A percentile compares a stretch with the other conserved stretches of the same genome.
Conservation (phyloP, 768 basidiomycete species). For the Podaxis rugospora region DNA sequence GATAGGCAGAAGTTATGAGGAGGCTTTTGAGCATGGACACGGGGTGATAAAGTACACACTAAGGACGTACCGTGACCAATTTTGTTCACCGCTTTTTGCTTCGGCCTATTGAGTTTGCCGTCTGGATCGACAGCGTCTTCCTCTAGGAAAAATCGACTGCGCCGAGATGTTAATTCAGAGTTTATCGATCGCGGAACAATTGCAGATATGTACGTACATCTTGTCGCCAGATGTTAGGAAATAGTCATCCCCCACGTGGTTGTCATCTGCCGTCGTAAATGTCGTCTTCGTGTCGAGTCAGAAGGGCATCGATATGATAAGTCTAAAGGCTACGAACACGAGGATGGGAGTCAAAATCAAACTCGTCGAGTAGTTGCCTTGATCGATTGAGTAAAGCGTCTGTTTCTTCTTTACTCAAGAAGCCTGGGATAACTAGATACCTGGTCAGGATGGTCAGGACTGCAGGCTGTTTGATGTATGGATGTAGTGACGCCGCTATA, state of each 20-base stretch:
- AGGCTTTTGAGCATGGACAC: neutral
- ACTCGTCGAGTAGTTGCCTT: conserved; percentile 72
- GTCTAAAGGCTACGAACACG: conserved; percentile 42
- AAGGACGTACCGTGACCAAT: conserved; percentile 72
- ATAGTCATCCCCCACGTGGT: conserved; percentile 89
- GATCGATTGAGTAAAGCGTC: conserved; percentile 63
- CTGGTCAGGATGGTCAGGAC: conserved; percentile 30
- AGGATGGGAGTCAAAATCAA: conserved; percentile 76
- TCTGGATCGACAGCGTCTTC: conserved; percentile 71
- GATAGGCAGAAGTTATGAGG: neutral
- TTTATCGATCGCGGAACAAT: neutral
- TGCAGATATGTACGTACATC: conserved; percentile 40
- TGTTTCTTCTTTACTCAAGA: conserved; percentile 59
- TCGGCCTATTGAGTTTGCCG: conserved; percentile 68
- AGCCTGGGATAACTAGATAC: conserved; percentile 74
- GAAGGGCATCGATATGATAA: neutral
- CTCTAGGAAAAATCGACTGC: conserved; percentile 84
- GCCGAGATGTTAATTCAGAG: neutral
- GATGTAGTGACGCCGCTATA: neutral
- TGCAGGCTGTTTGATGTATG: conserved; percentile 1
- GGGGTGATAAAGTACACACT: neutral
- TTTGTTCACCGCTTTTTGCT: conserved; percentile 88
- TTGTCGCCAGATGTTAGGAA: conserved; percentile 92
- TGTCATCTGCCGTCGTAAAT: conserved; percentile 77
- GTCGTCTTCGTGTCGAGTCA: conserved; percentile 58